A percentile compares a stretch with the other conserved stretches of the same genome.
Evolutionary conservation across 768 basidiomycete species (phyloP).

Genomic region (Suillus subaureus): DNA sequence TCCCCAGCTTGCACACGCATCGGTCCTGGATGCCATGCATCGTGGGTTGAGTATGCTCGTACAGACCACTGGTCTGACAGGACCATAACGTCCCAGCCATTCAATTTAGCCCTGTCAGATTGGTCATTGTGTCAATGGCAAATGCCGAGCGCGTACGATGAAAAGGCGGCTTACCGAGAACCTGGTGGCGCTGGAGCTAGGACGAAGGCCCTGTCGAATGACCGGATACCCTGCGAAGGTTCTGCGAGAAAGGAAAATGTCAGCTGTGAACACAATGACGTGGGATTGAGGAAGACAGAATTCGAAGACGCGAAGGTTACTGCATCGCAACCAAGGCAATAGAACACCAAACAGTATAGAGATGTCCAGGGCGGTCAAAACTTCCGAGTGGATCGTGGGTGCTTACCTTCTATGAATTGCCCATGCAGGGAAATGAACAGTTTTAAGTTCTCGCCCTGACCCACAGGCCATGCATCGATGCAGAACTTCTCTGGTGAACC

Average conservation of each 20-base stretch:
- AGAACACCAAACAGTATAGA: background rate
- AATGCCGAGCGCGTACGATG: slow-evolving; percentile 8
- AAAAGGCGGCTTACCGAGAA: slow-evolving; percentile 66
- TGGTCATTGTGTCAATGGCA: slow-evolving; percentile 16
- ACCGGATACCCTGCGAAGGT: slow-evolving; percentile 77
- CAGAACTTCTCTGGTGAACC: slow-evolving; percentile 82
- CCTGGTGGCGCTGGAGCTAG: slow-evolving; percentile 79
- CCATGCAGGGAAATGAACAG: slow-evolving; percentile 82
- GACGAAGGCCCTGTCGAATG: slow-evolving; percentile 93
- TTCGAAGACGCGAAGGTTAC: slow-evolving; percentile 2
- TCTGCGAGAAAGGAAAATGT: slow-evolving; percentile 41
- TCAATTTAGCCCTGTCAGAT: slow-evolving; percentile 63
- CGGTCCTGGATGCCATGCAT: slow-evolving; percentile 77
- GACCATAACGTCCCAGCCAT: slow-evolving; percentile 89
- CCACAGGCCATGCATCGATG: slow-evolving; percentile 83
- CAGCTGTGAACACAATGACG: slow-evolving; percentile 15
- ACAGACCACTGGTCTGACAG: slow-evolving; percentile 87
- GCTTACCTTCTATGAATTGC: slow-evolving; percentile 87
- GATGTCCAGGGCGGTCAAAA: slow-evolving; percentile 1
- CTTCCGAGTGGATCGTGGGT: slow-evolving; percentile 15
- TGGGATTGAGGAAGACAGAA: slow-evolving; percentile 2
- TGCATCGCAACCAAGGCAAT: slow-evolving; percentile 6
- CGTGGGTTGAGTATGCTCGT: slow-evolving; percentile 80
- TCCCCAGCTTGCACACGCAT: slow-evolving; percentile 67
- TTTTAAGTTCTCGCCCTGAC: slow-evolving; percentile 55